These are phyloP conservation scores for Dryas integrifolia DNA, from an alignment of 331 rosid genomes.

Conservation along the genomic window DNA sequence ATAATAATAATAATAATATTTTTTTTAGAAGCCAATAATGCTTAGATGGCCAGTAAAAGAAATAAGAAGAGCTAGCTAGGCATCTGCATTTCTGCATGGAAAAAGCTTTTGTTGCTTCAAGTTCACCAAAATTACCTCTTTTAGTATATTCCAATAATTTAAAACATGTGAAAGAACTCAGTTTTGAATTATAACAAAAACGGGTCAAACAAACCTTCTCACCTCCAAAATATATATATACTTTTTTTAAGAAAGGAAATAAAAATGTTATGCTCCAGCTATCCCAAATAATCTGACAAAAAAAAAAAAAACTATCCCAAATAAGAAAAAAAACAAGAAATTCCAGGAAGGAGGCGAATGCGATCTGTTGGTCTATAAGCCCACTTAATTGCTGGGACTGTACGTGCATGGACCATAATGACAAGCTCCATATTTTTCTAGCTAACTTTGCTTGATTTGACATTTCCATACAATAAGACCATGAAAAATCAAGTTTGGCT, in stretches of 20 bases:
- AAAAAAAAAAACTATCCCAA: background rate
- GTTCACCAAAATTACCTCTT: no score
- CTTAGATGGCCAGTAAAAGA: no score
- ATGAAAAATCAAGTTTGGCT: background rate
- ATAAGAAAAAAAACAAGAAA: background rate
- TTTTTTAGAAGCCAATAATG: no score
- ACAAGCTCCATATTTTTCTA: background rate
- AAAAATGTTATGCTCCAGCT: background rate
- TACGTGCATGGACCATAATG: background rate
- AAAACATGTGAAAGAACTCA: background rate
- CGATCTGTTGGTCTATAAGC: no score
- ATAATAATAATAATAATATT: no score
- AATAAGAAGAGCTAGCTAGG: no score
- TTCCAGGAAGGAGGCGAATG: no score
- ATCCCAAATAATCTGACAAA: background rate
- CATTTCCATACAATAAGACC: slow-evolving; percentile 8
- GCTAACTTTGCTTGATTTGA: slow-evolving; percentile 23
- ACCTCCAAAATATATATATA: background rate
- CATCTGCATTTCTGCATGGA: no score
- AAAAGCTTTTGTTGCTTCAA: background rate
- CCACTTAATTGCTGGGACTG: background rate
- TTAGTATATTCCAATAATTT: background rate
- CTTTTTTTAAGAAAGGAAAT: background rate
- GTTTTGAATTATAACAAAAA: background rate
- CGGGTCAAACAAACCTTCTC: slow-evolving; percentile 1